Conservation (phyloP, 495 filamentous ascomycete species). For the Oidiodendron maius region DNA sequence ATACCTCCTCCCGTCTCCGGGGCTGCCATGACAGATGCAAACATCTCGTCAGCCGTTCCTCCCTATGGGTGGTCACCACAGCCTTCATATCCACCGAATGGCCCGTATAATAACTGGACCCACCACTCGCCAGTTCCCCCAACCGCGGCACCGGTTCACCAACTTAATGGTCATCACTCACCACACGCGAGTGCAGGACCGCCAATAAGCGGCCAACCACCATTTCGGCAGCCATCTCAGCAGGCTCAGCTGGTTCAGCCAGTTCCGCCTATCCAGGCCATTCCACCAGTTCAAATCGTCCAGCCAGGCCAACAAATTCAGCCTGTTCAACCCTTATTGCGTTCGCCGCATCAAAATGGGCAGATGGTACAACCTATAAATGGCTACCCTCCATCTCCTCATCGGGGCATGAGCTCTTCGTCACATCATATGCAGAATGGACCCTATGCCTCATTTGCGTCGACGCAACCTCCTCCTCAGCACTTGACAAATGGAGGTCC, state of each 20-base stretch:
- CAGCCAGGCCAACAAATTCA: too few relatives aligned
- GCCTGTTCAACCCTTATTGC: conserved; percentile 1
- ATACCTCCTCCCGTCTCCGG: conserved; percentile 10
- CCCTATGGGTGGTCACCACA: conserved; percentile 24
- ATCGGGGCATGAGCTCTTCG: conserved; percentile 23
- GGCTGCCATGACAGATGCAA: conserved; percentile 19
- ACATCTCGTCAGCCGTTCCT: conserved; percentile 19
- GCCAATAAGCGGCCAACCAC: conserved; percentile 9
- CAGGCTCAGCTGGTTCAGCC: too few relatives aligned
- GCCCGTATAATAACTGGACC: conserved; percentile 32
- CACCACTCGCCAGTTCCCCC: conserved; percentile 27
- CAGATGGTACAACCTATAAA: conserved; percentile 13
- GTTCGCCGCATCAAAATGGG: conserved; percentile 21
- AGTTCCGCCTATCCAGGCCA: neutral
- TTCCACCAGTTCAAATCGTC: too few relatives aligned
- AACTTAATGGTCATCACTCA: conserved; percentile 35
- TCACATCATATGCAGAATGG: conserved; percentile 18
- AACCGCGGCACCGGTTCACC: conserved; percentile 28
- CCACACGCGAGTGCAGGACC: conserved; percentile 23
- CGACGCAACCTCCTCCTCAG: conserved; percentile 20
- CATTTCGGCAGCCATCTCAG: conserved; percentile 11
- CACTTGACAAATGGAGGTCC: conserved; percentile 26
- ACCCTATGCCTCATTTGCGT: conserved; percentile 15
- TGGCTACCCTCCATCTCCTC: conserved; percentile 33
- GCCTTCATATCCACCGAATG: conserved; percentile 20